A percentile compares a stretch with the other conserved stretches of the same genome.
These are phyloP conservation scores for Aspergillus brunneoviolaceus DNA, from an alignment of 2,329 filamentous ascomycete species.

Conservation along the genomic window DNA sequence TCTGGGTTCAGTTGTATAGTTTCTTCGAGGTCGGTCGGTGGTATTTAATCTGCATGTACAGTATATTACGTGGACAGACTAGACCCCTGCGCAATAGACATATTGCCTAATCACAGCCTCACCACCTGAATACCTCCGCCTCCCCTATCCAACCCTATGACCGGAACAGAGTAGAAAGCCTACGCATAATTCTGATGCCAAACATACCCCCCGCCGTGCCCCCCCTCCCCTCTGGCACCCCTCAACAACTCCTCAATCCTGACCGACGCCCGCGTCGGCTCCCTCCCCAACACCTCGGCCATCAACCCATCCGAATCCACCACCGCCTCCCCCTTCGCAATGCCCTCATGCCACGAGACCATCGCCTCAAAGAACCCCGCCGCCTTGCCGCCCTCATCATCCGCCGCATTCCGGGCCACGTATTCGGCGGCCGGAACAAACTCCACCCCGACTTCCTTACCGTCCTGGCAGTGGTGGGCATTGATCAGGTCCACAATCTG, in stretches of 20 bases:
- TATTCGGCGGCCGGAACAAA: constrained; percentile 38
- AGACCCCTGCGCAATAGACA: too few species aligned
- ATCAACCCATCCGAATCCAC: constrained; percentile 43
- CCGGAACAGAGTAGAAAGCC: too few species aligned
- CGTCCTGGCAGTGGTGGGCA: constrained; percentile 24
- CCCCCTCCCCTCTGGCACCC: constrained; percentile 26
- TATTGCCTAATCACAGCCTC: too few species aligned
- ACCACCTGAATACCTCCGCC: too few species aligned
- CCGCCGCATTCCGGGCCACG: constrained; percentile 27
- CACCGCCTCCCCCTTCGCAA: constrained; percentile 45
- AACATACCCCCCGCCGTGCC: constrained; percentile 36
- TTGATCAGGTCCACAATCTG: constrained; percentile 43
- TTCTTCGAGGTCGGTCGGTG: too few species aligned
- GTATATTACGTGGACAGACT: too few species aligned
- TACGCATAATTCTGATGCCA: constrained; percentile 48
- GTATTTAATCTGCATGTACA: too few species aligned
- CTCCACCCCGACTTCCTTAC: constrained; percentile 33
- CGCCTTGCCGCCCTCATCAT: constrained; percentile 40
- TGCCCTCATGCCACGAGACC: constrained; percentile 48
- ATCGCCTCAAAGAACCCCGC: constrained; percentile 41
- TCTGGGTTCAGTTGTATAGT: too few species aligned
- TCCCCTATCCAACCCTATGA: neutral
- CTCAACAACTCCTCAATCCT: constrained; percentile 30
- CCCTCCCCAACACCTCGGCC: constrained; percentile 45
- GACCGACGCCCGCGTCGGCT: constrained; percentile 43